Base-by-base conservation (phyloP, 345 rosid species). In the Sisymbrium irio region DNA sequence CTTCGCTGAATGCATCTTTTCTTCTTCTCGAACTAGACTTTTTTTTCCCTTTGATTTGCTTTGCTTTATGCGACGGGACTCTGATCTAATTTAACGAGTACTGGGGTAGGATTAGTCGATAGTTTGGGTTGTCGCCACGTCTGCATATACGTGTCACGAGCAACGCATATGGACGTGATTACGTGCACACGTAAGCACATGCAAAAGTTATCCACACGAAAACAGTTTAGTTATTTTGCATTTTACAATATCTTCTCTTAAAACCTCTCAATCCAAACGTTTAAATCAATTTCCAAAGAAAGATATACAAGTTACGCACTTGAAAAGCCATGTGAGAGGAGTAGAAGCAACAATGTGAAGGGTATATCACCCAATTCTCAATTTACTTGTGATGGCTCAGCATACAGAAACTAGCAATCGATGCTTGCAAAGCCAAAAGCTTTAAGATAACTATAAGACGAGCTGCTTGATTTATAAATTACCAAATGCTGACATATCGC, bases 281-380 rank as follows among this genome's bases (percentile, higher is more conserved):
- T 35, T 35, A 35, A 35, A 1, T 2, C 8, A 9, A 30, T 8
- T 35, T 35, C 72, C 83, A 87, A 87, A 94, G 88, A 59, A 84
- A 87, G 72, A n/a, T n/a, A n/a, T n/a, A 92, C 88, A 35, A 86
- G 88, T 74, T 88, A 88, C 62, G 88, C 92, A 32, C 64, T 88
- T 75, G 33, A 22, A n/a, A n/a, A n/a, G n/a, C n/a, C n/a, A n/a
- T n/a, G n/a, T n/a, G n/a, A n/a, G n/a, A n/a, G n/a, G 27, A 1
- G 27, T 22, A 22, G 27, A 22, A 22, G 27, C 27, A 22, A 22
- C 27, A 22, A 22, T 22, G 96, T 44, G 49, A 44, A 27, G 50
- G 15, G 50, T 15, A 45, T n/a, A 0, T 42, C 8, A n/a, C 15
- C 55, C 60, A 13, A 14, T 55, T 28, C 37, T 15, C 17, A 17